A percentile compares a stretch with the other conserved stretches of the same genome.
These are phyloP conservation scores for Euphorbia peplus DNA, from an alignment of 345 rosid species.

Conservation along the genomic window DNA sequence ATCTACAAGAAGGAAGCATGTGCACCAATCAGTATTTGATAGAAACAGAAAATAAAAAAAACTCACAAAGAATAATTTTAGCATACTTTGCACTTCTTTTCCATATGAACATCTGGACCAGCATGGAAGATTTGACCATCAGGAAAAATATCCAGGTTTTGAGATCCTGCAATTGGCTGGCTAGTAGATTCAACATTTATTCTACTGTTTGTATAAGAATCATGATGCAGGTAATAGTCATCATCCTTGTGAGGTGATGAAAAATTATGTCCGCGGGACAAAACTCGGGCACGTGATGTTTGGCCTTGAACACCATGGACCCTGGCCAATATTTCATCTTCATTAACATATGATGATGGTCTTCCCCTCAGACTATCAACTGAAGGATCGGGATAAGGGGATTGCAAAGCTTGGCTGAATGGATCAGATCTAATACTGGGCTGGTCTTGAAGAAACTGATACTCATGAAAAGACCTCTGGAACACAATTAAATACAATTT, in stretches of 20 bases:
- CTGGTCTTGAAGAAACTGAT: constrained; percentile 64
- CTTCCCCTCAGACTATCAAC: constrained; percentile 52
- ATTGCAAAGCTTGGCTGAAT: constrained; percentile 46
- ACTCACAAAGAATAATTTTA: not conserved
- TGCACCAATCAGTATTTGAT: constrained; percentile 11
- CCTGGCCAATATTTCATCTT: constrained; percentile 55
- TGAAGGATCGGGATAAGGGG: constrained; percentile 50
- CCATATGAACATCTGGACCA: constrained; percentile 37
- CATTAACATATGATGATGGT: constrained; percentile 50
- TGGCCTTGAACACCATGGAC: constrained; percentile 52
- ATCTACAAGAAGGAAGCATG: constrained; percentile 40
- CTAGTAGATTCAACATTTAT: constrained; percentile 31
- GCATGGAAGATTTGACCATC: constrained; percentile 38
- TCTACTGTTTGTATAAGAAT: constrained; percentile 42
- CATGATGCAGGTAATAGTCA: constrained; percentile 41
- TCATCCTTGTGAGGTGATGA: constrained; percentile 58
- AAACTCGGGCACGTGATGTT: constrained; percentile 46
- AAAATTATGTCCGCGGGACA: constrained; percentile 49
- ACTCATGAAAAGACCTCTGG: constrained; percentile 62
- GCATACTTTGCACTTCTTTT: constrained; percentile 59
- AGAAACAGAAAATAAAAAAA: constrained; percentile 12
- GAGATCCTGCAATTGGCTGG: constrained; percentile 36
- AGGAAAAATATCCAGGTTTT: constrained; percentile 38
- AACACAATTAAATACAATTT: constrained; percentile 9
- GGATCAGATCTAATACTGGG: constrained; percentile 47